phyloP scores from a whole-genome alignment of 2,329 filamentous ascomycete species.

The Magnaporthiopsis poae region DNA sequence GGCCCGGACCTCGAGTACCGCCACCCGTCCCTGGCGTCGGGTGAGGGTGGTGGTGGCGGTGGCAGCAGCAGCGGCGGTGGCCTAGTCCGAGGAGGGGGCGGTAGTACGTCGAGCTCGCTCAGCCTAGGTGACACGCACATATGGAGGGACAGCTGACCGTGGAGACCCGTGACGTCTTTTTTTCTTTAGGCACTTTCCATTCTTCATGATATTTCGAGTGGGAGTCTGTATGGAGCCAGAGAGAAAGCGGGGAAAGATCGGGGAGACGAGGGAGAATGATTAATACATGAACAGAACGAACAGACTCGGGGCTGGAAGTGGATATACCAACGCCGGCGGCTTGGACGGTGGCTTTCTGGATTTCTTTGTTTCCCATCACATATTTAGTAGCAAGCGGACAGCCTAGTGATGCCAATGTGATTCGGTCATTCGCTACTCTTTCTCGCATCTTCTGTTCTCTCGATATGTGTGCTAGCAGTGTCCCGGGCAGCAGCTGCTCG shows the following conservation, averaged over 20 bases:
- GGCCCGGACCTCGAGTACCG: neutral
- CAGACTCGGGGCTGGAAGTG: neutral
- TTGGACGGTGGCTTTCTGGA: neutral
- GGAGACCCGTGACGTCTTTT: neutral
- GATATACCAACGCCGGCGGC: neutral
- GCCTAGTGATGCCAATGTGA: neutral
- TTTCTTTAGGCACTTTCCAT: neutral
- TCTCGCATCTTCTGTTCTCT: neutral
- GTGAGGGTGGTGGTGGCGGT: neutral
- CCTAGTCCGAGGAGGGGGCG: constrained; percentile 15
- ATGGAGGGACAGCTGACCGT: constrained; percentile 29
- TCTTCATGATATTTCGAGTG: neutral
- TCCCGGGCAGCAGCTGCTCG: too few species aligned
- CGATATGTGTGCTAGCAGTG: too few species aligned
- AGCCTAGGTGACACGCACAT: constrained; percentile 42
- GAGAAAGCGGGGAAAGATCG: neutral
- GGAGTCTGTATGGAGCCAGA: too few species aligned
- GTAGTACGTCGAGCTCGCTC: constrained; percentile 32
- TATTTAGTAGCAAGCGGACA: neutral
- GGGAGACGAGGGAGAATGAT: neutral
- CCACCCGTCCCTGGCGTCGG: neutral
- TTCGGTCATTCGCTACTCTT: neutral
- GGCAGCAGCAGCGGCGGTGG: neutral
- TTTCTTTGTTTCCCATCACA: neutral
- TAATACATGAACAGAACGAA: neutral